Evolutionary conservation across 2,329 filamentous ascomycete species (phyloP).

Genomic region (Zasmidium cellare): DNA sequence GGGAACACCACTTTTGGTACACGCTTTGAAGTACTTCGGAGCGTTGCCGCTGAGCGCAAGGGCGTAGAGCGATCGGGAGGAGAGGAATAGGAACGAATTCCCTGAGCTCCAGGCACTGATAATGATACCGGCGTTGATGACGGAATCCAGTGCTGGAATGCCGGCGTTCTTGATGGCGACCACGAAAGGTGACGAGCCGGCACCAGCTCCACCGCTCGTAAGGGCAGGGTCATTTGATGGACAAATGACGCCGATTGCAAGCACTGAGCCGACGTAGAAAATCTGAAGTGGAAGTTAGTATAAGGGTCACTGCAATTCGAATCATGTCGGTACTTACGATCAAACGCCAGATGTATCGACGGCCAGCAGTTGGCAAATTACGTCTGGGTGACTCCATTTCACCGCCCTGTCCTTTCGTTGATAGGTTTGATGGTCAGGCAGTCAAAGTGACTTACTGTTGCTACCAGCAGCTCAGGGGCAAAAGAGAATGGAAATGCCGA

Average conservation of each 20-base stretch:
- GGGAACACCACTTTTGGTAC: conserved; percentile 60
- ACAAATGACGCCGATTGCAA: conserved; percentile 63
- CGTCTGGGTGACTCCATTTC: conserved; percentile 60
- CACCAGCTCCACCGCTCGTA: conserved; percentile 37
- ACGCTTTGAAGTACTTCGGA: conserved; percentile 54
- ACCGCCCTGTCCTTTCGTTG: conserved; percentile 39
- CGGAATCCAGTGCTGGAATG: conserved; percentile 59
- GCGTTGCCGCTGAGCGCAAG: conserved; percentile 65
- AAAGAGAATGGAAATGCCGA: conserved; percentile 58
- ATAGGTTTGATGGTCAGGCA: background rate
- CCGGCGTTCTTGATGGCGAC: conserved; percentile 51
- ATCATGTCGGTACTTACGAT: conserved; percentile 44
- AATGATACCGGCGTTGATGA: conserved; percentile 69
- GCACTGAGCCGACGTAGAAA: conserved; percentile 59
- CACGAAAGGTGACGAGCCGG: conserved; percentile 21
- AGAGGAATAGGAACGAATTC: conserved; percentile 56
- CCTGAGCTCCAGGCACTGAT: conserved; percentile 63
- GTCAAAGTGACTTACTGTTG: conserved; percentile 36
- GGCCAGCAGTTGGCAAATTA: conserved; percentile 60
- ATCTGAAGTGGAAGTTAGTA: too few relatives aligned
- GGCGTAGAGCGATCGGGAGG: conserved; percentile 54
- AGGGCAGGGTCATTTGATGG: conserved; percentile 55
- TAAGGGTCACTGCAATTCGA: too few relatives aligned
- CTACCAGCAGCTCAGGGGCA: conserved; percentile 57
- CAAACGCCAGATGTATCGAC: conserved; percentile 63